These are phyloP conservation scores for Talaromyces sp. DNA, from an alignment of 2,329 filamentous ascomycete species.

Conservation along the genomic window DNA sequence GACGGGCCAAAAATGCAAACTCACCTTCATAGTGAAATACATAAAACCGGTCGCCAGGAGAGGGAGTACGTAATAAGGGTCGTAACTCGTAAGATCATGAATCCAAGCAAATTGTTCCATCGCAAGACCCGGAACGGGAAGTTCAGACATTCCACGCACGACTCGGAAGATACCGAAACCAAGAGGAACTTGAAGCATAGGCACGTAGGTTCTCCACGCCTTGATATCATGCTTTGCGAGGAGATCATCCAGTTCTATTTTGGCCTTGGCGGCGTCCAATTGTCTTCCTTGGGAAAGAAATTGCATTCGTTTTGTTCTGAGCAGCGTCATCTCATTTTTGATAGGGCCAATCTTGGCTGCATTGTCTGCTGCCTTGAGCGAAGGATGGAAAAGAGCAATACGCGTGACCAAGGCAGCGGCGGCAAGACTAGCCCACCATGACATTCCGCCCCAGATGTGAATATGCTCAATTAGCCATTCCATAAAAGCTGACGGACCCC, in stretches of 20 bases:
- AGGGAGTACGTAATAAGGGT: conserved; percentile 77
- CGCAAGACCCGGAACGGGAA: conserved; percentile 79
- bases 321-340: conserved; percentile 53
- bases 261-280: conserved; percentile 45
- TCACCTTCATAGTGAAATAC: conserved; percentile 58
- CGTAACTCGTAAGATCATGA: conserved; percentile 67
- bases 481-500: conserved; percentile 69
- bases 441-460: conserved; percentile 70
- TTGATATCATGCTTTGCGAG: conserved; percentile 56
- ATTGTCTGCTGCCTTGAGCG: conserved; percentile 60
- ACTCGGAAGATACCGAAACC: conserved; percentile 79
- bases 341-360: conserved; percentile 58
- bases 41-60: conserved; percentile 56
- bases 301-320: conserved; percentile 46
- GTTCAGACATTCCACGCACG: conserved; percentile 65
- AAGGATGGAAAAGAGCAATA: conserved; percentile 62
- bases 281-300: conserved; percentile 43
- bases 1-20: conserved; percentile 23
- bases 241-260: conserved; percentile 50
- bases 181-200: conserved; percentile 65
- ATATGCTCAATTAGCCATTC: conserved; percentile 78
- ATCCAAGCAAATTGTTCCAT: conserved; percentile 74
- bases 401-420: conserved; percentile 65
- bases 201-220: conserved; percentile 50
- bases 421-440: conserved; percentile 78